Conservation (phyloP, 495 filamentous ascomycete species). For the Tuber microsphaerosporum region DNA sequence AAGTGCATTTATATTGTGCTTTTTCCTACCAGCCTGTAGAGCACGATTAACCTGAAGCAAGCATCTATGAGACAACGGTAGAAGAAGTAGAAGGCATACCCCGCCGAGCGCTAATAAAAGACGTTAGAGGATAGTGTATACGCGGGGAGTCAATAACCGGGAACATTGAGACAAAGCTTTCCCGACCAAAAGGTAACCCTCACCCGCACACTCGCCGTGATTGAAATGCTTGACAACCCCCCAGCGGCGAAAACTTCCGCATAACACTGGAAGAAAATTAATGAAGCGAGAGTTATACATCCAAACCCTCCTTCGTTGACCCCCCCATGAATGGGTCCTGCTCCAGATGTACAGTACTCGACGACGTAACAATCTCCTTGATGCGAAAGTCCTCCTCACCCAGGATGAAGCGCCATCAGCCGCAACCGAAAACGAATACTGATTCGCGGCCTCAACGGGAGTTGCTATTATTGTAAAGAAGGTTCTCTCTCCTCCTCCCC, state of each 20-base stretch:
- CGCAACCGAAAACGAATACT: not conserved
- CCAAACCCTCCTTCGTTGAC: not conserved
- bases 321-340: not conserved
- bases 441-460: not conserved
- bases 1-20: not conserved
- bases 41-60: not conserved
- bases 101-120: not conserved
- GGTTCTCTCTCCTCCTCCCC: not conserved
- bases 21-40: not conserved
- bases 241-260: not conserved
- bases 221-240: not conserved
- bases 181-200: not conserved
- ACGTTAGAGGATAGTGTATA: not conserved
- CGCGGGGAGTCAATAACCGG: not conserved
- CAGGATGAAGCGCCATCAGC: not conserved
- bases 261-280: not conserved
- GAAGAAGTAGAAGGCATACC: not conserved
- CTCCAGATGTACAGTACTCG: constrained; percentile 5
- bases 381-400: constrained; percentile 5
- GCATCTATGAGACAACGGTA: not conserved
- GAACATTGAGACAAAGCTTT: not conserved
- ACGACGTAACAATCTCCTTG: not conserved
- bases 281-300: constrained; percentile 2
- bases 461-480: constrained; percentile 8
- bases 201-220: not conserved